A percentile compares a stretch with the other conserved stretches of the same genome.
phyloP scores from a whole-genome alignment of 2,329 filamentous ascomycete species.

The Geosmithia morbida region DNA sequence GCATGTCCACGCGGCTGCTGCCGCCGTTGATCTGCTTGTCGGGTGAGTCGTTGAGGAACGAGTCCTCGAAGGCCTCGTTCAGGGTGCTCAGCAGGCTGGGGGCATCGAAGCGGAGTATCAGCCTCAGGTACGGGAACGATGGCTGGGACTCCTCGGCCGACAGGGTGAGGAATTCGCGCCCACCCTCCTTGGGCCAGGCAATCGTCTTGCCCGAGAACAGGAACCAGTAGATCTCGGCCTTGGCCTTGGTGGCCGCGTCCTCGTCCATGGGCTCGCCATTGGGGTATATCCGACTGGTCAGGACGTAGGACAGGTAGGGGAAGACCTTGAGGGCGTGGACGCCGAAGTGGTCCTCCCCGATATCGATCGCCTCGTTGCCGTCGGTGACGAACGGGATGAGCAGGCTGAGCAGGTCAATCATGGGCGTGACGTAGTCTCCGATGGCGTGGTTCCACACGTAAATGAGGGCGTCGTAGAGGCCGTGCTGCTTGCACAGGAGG shows the following conservation, averaged over 20 bases:
- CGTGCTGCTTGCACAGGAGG: conserved; percentile 76
- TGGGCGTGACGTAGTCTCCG: conserved; percentile 76
- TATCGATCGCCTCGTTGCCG: conserved; percentile 37
- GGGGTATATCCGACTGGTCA: conserved; percentile 86
- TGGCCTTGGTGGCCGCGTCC: conserved; percentile 58
- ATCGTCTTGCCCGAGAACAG: conserved; percentile 75
- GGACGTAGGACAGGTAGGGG: conserved; percentile 80
- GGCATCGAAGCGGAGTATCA: conserved; percentile 78
- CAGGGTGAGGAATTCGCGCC: conserved; percentile 45
- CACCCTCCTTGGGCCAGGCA: conserved; percentile 55
- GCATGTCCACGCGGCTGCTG: conserved; percentile 34
- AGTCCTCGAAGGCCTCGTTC: conserved; percentile 94
- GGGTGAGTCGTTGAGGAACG: conserved; percentile 72
- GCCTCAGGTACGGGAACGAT: conserved; percentile 71
- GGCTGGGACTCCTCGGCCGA: conserved; percentile 45
- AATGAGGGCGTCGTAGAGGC: conserved; percentile 85
- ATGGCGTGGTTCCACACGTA: conserved; percentile 95
- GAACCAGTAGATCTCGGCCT: conserved; percentile 83
- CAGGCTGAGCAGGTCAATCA: conserved; percentile 70
- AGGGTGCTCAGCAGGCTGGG: conserved; percentile 87
- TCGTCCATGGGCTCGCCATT: conserved; percentile 65
- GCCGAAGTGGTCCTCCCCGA: conserved; percentile 45
- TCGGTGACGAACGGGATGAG: conserved; percentile 43
- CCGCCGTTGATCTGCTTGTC: conserved; percentile 44
- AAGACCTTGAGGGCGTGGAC: conserved; percentile 82